Percentiles rank a stretch among this genome's conserved stretches.
Conservation (phyloP, 2,329 filamentous ascomycete genomes). For the Colletotrichum sp. region DNA sequence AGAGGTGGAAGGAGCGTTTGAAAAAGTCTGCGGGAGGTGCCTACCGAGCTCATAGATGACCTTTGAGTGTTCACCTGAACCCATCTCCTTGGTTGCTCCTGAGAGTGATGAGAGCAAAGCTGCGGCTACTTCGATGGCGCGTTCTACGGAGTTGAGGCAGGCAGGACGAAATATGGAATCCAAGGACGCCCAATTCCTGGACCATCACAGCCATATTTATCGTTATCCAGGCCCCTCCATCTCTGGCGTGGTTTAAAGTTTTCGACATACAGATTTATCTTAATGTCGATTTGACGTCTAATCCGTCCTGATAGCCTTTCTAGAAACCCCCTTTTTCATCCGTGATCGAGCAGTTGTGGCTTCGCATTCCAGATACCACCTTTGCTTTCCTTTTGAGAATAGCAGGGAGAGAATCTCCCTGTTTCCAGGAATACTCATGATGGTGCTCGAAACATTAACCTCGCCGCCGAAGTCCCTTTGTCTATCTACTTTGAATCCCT, state of each 20-base stretch:
- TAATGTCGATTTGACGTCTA: not conserved
- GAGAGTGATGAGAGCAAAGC: accelerated
- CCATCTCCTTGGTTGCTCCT: accelerated
- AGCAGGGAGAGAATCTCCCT: not conserved
- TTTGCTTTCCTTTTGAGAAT: not conserved
- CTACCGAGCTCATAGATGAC: accelerated
- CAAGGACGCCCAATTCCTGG: accelerated
- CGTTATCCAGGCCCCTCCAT: too few relatives aligned
- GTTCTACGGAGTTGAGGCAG: not conserved
- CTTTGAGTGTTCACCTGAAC: accelerated
- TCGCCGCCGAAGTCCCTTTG: not conserved
- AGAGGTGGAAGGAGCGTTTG: not conserved
- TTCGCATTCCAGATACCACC: accelerated
- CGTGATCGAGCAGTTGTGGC: accelerated
- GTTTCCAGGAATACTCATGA: not conserved
- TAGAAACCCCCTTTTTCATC: accelerated
- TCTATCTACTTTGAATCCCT: not conserved
- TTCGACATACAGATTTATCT: accelerated
- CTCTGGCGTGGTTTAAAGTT: too few relatives aligned
- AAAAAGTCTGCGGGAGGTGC: accelerated
- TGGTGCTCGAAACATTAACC: not conserved
- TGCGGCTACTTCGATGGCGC: not conserved
- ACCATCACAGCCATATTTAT: not conserved
- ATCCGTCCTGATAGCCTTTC: accelerated
- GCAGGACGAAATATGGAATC: accelerated